A percentile compares a stretch with the other conserved stretches of the same genome.
Evolutionary conservation across 768 basidiomycete species (phyloP).

Genomic region (Fomitopsis serialis): DNA sequence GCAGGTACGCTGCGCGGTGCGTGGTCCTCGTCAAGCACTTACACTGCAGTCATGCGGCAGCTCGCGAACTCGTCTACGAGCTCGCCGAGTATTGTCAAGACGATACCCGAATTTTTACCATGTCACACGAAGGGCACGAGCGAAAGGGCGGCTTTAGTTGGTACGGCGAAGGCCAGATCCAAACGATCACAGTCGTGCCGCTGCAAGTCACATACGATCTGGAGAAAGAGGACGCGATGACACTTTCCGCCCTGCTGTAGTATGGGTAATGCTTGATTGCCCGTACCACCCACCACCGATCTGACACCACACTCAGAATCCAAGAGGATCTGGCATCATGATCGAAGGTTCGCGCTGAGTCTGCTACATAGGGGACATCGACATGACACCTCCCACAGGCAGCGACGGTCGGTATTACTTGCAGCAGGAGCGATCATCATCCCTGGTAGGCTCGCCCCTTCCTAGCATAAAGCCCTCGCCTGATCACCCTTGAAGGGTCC

Average conservation of each 20-base stretch:
- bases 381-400: conserved; percentile 30
- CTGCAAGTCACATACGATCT: conserved; percentile 45
- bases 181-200: conserved; percentile 46
- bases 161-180: conserved; percentile 43
- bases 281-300: no score
- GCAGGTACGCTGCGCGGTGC: conserved; percentile 7
- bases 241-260: conserved; percentile 59
- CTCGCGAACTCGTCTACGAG: conserved; percentile 63
- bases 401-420: conserved; percentile 68
- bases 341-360: conserved; percentile 4
- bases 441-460: conserved; percentile 38
- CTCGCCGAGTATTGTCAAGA: conserved; percentile 58
- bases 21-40: background rate
- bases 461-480: background rate
- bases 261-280: conserved; percentile 5
- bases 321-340: conserved; percentile 19
- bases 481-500: conserved; percentile 41
- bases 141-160: conserved; percentile 26
- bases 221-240: conserved; percentile 52
- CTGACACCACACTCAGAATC: conserved; percentile 12
- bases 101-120: conserved; percentile 57
- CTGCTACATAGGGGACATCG: background rate
- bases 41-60: conserved; percentile 25
- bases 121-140: conserved; percentile 32
- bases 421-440: conserved; percentile 68